phyloP scores from a whole-genome alignment of 306 rosid species.

The Hylodesmum podocarpum region DNA sequence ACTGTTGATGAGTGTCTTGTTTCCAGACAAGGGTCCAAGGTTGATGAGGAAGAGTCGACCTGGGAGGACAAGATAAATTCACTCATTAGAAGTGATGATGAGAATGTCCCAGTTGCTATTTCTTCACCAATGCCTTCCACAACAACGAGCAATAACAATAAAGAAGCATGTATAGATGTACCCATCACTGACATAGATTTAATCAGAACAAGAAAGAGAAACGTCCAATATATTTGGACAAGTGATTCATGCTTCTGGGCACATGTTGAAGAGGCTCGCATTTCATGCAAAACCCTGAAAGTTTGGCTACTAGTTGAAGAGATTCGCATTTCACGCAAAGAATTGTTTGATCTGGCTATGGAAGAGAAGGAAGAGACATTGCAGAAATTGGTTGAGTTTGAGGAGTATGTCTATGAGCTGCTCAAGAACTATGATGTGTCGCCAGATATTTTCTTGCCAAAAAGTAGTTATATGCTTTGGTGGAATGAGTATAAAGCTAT shows the following conservation, averaged over 20 bases:
- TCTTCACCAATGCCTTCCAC: no score
- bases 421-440: slow-evolving; percentile 46
- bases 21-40: slow-evolving; percentile 19
- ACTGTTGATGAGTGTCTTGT: no score
- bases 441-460: slow-evolving; percentile 55
- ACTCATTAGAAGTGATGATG: neutral
- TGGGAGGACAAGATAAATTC: neutral
- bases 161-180: no score
- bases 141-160: no score
- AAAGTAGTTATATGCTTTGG: slow-evolving; percentile 66
- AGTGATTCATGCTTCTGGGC: neutral
- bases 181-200: no score
- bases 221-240: no score
- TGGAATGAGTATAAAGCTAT: slow-evolving; percentile 28
- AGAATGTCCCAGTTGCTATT: neutral
- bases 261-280: neutral
- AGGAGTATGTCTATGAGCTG: slow-evolving; percentile 37
- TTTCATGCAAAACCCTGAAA: neutral
- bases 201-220: neutral
- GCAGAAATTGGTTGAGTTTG: slow-evolving; percentile 37
- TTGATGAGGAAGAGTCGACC: neutral
- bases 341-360: neutral
- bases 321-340: neutral
- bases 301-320: neutral
- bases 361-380: neutral